Base-by-base conservation (phyloP, 495 filamentous ascomycete species). In the Aspergillus carlsbadensis region DNA sequence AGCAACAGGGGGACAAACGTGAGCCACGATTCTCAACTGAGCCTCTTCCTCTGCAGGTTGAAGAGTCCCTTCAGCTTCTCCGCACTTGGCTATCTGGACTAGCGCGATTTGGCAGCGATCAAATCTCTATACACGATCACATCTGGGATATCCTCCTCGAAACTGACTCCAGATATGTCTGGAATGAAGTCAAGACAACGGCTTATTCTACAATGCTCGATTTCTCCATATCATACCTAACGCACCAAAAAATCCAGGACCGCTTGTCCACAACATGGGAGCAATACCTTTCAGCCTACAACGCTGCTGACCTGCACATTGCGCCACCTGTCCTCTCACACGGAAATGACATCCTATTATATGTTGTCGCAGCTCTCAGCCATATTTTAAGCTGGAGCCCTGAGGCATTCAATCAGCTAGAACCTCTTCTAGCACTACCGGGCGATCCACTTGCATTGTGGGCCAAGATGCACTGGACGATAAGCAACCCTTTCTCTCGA, bases 401-500 rank as follows among this genome's bases (percentile, higher is more conserved):
- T 6, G 11, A 26, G 7, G 17, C 26, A 18, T 47, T 29, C n/a
- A 14, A 18, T 3, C n/a, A 18, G 1, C 26, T 47, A 10, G 26
- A 33, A 15, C 26, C 33, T 6, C 11, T 34, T 1, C 20, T 47
- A 3, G 1, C 6, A 14, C 13, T 15, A 1, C 26, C 44, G 4
- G 44, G 18, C 2, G 2, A 34, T 0, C 26, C 13, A 6, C 44
- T 47, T 10, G 8, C 13, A 15, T 29, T 29, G 2, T 47, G 44
- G 44, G 44, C 44, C 2, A 33, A 10, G 26, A 34, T 47, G 44
- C 34, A 33, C 10, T 47, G 44, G 44, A 29, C 44, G 11, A 47
- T 47, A 29, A 34, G 44, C n/a, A 47, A 47, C 6, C 44, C 44
- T 5, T 47, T 47, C n/a, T 47, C 44, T 2, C 10, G 44, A n/a